Base-by-base conservation (phyloP, 163 green algal species). In the Volvox carteri region DNA sequence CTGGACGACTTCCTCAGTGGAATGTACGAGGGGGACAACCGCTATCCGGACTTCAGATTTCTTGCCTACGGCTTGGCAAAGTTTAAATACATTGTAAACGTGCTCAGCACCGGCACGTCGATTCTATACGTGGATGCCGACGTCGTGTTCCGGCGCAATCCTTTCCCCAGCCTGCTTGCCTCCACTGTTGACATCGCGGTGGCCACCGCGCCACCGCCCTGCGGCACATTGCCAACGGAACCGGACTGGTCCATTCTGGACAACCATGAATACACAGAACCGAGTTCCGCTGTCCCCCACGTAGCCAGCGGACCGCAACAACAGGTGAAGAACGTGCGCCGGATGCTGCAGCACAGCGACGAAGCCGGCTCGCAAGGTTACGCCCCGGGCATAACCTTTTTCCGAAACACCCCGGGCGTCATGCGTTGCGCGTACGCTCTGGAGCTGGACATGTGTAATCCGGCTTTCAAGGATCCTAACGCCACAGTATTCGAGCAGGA, bases 381-480 rank as follows among this genome's bases (percentile, higher is more conserved):
- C 78, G 56, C 11, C 35, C 77, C 83, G 0, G 83, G 83, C 50
- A 37, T 88, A 21, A 52, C 39, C 3, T 75, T 83, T 12, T 88
- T 50, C 25, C 83, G 83, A 35, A 88, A 67, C 67, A 74, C 35
- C 1, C 67, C 83, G 11, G 83, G 62, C 48, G 50, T 33, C 11
- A 56, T 88, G 68, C 83, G 83, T 37, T 88, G 83, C 68, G n/a
- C 50, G 5, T 88, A 88, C 48, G 73, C 83, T 9, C 83, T 88
- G 4, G 48, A 81, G 48, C 67, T 88, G 37, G 83, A 88, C 48
- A 88, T 88, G 83, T 14, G 48, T 14, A 39, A 42, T 0, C 4
- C 33, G 48, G 75, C 33, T 1, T 16, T 81, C 5, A 18, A 28
- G 7, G 30, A 81, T 46, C 4, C 14, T 19, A 78, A 56, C 39